Evolutionary conservation across 164 flowering plant genomes (phyloP).

Genomic region (Stephania cephalantha): DNA sequence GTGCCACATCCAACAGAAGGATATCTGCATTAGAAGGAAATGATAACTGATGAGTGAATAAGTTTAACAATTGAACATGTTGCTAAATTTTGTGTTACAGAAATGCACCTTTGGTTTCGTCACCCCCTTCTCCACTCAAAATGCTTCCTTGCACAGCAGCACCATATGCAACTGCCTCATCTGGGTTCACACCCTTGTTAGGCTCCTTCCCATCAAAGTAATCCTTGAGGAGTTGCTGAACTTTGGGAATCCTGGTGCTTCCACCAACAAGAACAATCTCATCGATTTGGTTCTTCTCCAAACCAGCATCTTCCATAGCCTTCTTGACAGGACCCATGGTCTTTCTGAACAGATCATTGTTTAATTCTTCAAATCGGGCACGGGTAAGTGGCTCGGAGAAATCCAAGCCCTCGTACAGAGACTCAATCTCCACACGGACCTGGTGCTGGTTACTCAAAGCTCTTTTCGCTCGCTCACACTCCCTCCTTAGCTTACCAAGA

Average conservation of each 20-base stretch:
- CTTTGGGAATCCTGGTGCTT: constrained; percentile 90
- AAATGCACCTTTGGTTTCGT: constrained; percentile 73
- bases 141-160: constrained; percentile 93
- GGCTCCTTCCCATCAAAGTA: constrained; percentile 89
- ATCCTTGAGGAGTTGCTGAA: constrained; percentile 83
- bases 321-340: constrained; percentile 97
- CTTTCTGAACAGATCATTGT: constrained; percentile 81
- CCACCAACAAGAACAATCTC: constrained; percentile 97
- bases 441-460: constrained; percentile 92
- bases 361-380: constrained; percentile 81
- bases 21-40: constrained; percentile 42
- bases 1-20: constrained; percentile 86
- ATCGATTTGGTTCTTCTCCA: constrained; percentile 73
- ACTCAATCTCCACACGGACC: constrained; percentile 82
- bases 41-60: background rate
- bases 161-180: constrained; percentile 92
- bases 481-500: constrained; percentile 81
- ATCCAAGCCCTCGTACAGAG: constrained; percentile 66
- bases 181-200: constrained; percentile 95
- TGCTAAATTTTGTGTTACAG: background rate
- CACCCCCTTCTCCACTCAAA: constrained; percentile 89
- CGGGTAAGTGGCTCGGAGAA: constrained; percentile 86
- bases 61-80: background rate
- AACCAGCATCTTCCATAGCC: constrained; percentile 89
- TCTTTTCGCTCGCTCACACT: constrained; percentile 85